Percentiles rank a stretch among this genome's conserved stretches.
Conservation (phyloP, 805 yeast genomes). For the Debaryomyces hansenii region DNA sequence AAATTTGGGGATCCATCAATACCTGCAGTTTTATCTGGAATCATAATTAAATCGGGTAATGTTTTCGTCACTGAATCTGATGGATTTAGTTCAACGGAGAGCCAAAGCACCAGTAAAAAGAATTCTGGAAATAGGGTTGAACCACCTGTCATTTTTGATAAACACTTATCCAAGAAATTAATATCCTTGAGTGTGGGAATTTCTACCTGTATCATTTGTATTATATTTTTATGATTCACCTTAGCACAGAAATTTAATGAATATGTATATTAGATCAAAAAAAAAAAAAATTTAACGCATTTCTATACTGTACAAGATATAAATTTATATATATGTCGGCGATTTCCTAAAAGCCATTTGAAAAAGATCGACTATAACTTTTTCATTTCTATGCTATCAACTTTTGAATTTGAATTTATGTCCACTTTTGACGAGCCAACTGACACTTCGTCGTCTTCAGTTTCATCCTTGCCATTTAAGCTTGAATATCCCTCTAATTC, state of each 20-base stretch:
- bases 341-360: neutral
- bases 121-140: neutral
- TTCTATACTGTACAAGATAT: neutral
- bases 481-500: neutral
- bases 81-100: neutral
- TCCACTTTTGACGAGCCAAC: neutral
- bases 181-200: neutral
- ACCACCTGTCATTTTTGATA: neutral
- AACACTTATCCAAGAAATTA: neutral
- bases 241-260: neutral
- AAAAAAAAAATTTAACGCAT: neutral
- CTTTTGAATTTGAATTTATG: neutral
- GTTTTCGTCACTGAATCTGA: constrained; percentile 23
- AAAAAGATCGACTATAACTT: neutral
- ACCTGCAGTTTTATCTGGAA: constrained; percentile 28
- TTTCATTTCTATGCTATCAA: constrained; percentile 3
- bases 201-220: neutral
- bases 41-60: constrained; percentile 25
- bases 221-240: neutral
- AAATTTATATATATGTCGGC: neutral
- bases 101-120: neutral
- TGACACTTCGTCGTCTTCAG: neutral
- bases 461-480: neutral
- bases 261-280: neutral
- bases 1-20: constrained; percentile 4